Base-by-base conservation (phyloP, 2,329 filamentous ascomycete species). In the Coniochaeta prunicola region DNA sequence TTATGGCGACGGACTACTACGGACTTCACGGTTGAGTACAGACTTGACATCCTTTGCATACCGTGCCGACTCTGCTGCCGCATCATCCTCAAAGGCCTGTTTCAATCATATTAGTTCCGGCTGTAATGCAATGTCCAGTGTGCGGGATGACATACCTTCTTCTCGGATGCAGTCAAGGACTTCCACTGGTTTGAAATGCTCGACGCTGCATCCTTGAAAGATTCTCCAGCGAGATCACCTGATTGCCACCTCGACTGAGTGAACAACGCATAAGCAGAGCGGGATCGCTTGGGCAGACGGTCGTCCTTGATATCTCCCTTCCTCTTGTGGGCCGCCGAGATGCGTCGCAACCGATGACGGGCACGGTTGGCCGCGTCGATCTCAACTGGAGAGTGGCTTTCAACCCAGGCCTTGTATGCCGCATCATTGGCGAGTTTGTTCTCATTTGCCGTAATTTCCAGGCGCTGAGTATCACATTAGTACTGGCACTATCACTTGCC, bases 341-440 rank as follows among this genome's bases (percentile, higher is more conserved):
- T 72, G 57, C 67, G 72, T 59, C 68, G 69, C 53, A 85, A 73
- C 28, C 61, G 61, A 8, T 53, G 62, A 59, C 82, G 82, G 24
- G 80, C 78, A 2, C 61, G 62, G 72, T 82, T 84, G 61, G 82
- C 81, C 2, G 69, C 61, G 54, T 66, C 61, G 57, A 83, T 77
- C 31, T 73, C 69, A 56, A 68, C 65, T 3, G 71, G 68, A 3
- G 75, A 67, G 63, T 77, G 67, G 30, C 68, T 70, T 60, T 77
- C 70, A n/a, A 84, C 67, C 81, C 82, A 85, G 17, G 72, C 69
- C 69, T 77, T 74, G 65, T 73, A 72, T 19, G 67, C 64, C 9
- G 67, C 71, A 9, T 68, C 64, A 65, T 81, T 81, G 64, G 64
- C 61, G 21, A 65, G 62, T 54, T 69, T 70, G 71, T 83, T 83